Evolutionary conservation across 352 stramenopile species (phyloP).

Genomic region (Globisporangium echinulatum): DNA sequence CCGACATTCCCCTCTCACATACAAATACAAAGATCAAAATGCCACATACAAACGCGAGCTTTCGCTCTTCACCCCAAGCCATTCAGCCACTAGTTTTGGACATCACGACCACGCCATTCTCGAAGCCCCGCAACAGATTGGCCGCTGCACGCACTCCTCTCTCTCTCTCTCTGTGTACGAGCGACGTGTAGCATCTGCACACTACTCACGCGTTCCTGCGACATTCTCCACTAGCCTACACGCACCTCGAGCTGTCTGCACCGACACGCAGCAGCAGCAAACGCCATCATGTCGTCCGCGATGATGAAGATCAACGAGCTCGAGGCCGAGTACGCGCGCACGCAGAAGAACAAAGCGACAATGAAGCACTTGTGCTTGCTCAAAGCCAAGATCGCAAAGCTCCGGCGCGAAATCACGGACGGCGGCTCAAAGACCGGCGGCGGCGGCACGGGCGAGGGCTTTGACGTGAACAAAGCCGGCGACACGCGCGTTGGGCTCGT

Average conservation of each 20-base stretch:
- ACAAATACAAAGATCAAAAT: too few relatives aligned
- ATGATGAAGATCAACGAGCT: constrained; percentile 80
- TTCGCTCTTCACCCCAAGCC: too few relatives aligned
- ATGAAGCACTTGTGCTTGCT: constrained; percentile 98
- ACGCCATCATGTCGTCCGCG: constrained; percentile 37
- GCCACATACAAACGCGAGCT: too few relatives aligned
- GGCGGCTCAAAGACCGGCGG: constrained; percentile 59
- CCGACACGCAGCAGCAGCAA: neutral
- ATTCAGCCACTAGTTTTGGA: too few relatives aligned
- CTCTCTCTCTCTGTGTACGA: too few relatives aligned
- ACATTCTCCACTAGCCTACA: too few relatives aligned
- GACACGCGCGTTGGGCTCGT: constrained; percentile 97
- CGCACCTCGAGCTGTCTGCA: neutral
- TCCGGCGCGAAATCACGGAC: constrained; percentile 91
- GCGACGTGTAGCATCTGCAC: neutral
- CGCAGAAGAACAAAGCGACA: constrained; percentile 99
- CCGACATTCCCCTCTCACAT: too few relatives aligned
- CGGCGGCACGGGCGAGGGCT: constrained; percentile 76
- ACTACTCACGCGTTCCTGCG: neutral
- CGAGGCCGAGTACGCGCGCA: constrained; percentile 92
- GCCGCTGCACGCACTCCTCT: too few relatives aligned
- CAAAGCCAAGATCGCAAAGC: constrained; percentile 97
- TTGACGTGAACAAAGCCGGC: constrained; percentile 91
- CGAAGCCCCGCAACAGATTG: too few relatives aligned
- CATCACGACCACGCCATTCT: too few relatives aligned